Conservation (phyloP, 1,284 basidiomycete genomes). For the Trichosporon sp. region DNA sequence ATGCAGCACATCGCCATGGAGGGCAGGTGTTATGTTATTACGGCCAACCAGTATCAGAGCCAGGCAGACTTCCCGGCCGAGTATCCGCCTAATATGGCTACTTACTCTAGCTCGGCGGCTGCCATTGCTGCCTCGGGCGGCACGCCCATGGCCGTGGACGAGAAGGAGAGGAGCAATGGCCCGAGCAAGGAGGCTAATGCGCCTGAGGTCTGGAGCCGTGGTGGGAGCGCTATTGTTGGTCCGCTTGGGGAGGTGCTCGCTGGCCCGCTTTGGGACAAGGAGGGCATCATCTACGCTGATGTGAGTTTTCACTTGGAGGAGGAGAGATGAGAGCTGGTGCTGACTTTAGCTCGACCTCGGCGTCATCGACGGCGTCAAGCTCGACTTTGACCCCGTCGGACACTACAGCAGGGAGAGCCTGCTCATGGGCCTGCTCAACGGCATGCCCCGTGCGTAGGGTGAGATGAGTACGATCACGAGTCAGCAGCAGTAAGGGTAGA, state of each 20-base stretch:
- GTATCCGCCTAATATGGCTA: conserved; percentile 24
- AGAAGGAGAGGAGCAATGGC: not conserved
- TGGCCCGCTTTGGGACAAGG: conserved; percentile 59
- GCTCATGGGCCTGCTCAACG: conserved; percentile 20
- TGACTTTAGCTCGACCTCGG: conserved; percentile 55
- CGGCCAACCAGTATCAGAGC: conserved; percentile 42
- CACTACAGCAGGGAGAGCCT: conserved; percentile 62
- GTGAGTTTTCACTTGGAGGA: conserved; percentile 23
- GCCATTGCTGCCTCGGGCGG: conserved; percentile 8
- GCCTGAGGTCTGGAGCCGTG: conserved; percentile 41
- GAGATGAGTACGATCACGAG: not conserved
- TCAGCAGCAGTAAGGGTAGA: not conserved
- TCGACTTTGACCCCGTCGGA: conserved; percentile 65
- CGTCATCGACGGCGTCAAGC: conserved; percentile 60
- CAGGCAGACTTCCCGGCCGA: conserved; percentile 26
- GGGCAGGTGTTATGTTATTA: conserved; percentile 69
- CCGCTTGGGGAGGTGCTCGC: conserved; percentile 64
- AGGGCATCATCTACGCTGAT: conserved; percentile 60
- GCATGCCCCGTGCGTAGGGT: not conserved
- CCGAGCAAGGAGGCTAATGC: not conserved
- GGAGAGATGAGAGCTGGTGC: not conserved
- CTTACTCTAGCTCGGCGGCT: conserved; percentile 3
- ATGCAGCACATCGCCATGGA: conserved; percentile 71
- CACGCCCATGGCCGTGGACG: not conserved
- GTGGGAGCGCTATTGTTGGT: conserved; percentile 63